Evolutionary conservation across 495 filamentous ascomycete genomes (phyloP), one percentile per base, ranked within the genome.

Genomic region (Talaromyces adpressus): DNA sequence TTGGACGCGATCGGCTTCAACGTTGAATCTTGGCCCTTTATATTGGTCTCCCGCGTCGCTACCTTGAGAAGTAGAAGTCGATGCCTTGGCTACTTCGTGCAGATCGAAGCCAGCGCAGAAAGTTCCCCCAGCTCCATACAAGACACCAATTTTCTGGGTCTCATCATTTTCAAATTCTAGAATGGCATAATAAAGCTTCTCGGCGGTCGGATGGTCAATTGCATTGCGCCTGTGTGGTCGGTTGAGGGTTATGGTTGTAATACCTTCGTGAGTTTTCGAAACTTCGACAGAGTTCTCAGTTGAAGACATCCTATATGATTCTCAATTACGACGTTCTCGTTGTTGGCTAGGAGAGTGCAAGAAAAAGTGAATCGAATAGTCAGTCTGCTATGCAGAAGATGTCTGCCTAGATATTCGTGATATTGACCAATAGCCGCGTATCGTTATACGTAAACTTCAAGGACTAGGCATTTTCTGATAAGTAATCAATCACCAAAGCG

Each of bases 41-140:
- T 62, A 49, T 52, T 57, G 25, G 12, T 23, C 51, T 22, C 6
- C 20, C 18, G 14, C 52, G 3, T 56, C 52, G 16, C 22, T 56
- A 18, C 56, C 56, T 16, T 16, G 0, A 18, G 23, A 34, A 29
- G 70, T 58, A 3, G 67, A 65, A n/a, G 62, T 30, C 9, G 51
- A 56, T 22, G 63, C 63, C 34, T 66, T 64, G 1, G 76, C 72
- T 7, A 77, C 66, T 61, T 70, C 64, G 49, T 79, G 74, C 4
- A 83, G 71, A 59, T 82, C 79, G 57, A 69, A 72, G 12, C 79
- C 81, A 0, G 79, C 76, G 64, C 79, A 81, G 62, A 83, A 82
- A 7, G 71, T 77, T 23, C 64, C 68, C 1, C 72, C 70, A 29
- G 65, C n/a, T 20, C 75, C 74, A 27, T 67, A 66, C 49, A 82